Evolutionary conservation across 148 eudicot genomes (phyloP).

Genomic region (Camellia japonica): DNA sequence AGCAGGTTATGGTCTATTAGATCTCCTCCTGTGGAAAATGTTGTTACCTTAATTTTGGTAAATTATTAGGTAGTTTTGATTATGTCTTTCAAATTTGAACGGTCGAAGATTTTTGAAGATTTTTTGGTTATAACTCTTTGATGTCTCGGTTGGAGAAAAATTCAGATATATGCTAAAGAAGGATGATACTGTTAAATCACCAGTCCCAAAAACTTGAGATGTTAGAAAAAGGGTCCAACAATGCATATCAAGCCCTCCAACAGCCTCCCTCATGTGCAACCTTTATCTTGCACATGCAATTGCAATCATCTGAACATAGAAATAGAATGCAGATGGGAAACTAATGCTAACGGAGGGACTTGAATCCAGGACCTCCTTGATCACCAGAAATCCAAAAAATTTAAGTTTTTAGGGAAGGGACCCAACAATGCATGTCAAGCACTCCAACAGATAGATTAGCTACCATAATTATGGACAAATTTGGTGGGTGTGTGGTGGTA

Average conservation of each 20-base stretch:
- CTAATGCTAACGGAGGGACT: too few species aligned
- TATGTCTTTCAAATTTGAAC: neutral
- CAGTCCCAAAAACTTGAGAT: too few species aligned
- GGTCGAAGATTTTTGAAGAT: neutral
- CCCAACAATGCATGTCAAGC: too few species aligned
- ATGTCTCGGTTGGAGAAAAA: neutral
- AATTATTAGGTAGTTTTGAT: neutral
- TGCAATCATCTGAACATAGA: too few species aligned
- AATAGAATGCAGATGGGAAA: too few species aligned
- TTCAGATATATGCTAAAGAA: neutral
- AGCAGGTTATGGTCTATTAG: neutral
- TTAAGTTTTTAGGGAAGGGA: too few species aligned
- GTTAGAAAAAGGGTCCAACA: too few species aligned
- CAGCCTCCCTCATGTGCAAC: too few species aligned
- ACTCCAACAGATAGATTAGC: neutral
- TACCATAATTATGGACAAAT: neutral
- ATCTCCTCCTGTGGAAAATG: neutral
- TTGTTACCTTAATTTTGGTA: neutral
- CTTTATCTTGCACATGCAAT: too few species aligned
- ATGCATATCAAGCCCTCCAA: too few species aligned
- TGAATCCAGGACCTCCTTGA: too few species aligned
- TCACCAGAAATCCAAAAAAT: too few species aligned
- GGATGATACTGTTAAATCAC: neutral
- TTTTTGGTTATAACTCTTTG: neutral
- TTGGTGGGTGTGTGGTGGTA: neutral